A percentile compares a stretch with the other conserved stretches of the same genome.
Evolutionary conservation across 768 basidiomycete genomes (phyloP).

Genomic region (Chalciporus piperatus): DNA sequence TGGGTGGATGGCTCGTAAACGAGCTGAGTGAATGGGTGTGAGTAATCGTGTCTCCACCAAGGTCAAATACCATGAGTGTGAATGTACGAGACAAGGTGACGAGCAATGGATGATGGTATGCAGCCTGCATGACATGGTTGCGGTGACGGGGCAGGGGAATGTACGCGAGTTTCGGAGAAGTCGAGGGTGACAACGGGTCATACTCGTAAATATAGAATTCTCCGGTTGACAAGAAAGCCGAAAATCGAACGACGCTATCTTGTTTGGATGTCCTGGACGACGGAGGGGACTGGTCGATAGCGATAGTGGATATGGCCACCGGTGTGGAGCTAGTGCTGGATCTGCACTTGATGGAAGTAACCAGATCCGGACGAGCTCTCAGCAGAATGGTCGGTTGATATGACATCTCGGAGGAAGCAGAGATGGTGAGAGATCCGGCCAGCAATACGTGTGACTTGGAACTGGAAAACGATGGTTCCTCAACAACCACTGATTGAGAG

Average conservation of each 20-base stretch:
- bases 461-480: constrained; percentile 8
- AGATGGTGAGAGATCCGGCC: constrained; percentile 58
- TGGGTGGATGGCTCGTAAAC: constrained; percentile 77
- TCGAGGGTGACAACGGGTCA: constrained; percentile 42
- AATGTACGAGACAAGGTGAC: constrained; percentile 68
- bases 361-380: constrained; percentile 17
- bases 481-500: not conserved
- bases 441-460: constrained; percentile 47
- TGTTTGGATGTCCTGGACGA: constrained; percentile 29
- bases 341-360: constrained; percentile 44
- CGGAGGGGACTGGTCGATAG: constrained; percentile 73
- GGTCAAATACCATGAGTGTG: constrained; percentile 68
- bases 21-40: constrained; percentile 70
- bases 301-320: constrained; percentile 58
- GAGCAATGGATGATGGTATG: constrained; percentile 76
- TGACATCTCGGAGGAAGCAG: constrained; percentile 44
- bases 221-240: constrained; percentile 64
- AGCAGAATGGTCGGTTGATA: constrained; percentile 20
- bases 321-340: constrained; percentile 32
- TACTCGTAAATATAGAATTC: constrained; percentile 62
- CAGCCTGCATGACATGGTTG: constrained; percentile 58
- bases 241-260: constrained; percentile 42
- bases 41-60: constrained; percentile 48
- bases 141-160: constrained; percentile 42
- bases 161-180: constrained; percentile 44